These are phyloP conservation scores for Alternaria ethzedia DNA, from an alignment of 2,329 filamentous ascomycete species.

Conservation along the genomic window DNA sequence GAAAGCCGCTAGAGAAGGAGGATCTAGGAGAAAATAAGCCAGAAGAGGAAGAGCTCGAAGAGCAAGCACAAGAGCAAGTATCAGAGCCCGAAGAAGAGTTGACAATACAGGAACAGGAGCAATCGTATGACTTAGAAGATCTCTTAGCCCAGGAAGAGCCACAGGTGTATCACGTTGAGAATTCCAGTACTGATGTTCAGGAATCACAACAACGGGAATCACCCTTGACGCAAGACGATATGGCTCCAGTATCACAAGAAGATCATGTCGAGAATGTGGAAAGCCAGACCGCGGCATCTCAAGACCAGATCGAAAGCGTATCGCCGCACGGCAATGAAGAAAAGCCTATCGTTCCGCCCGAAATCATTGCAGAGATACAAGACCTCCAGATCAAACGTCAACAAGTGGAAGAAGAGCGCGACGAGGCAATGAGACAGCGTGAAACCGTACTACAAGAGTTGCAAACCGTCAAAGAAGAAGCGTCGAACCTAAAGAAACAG, in stretches of 20 bases:
- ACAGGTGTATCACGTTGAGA: not conserved
- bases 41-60: not conserved
- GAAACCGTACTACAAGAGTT: constrained; percentile 1
- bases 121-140: not conserved
- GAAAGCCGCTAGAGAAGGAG: not conserved
- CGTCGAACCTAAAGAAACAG: not conserved
- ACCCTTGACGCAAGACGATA: not conserved
- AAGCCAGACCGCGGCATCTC: not conserved
- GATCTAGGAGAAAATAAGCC: not conserved
- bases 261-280: not conserved
- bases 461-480: not conserved
- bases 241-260: not conserved
- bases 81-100: not conserved
- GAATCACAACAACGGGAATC: not conserved
- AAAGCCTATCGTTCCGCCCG: not conserved
- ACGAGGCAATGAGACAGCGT: not conserved
- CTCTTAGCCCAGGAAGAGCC: not conserved
- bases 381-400: not conserved
- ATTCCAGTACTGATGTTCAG: not conserved
- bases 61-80: not conserved
- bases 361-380: not conserved
- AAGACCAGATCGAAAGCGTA: not conserved
- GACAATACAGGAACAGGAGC: not conserved
- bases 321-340: not conserved
- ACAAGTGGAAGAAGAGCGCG: not conserved